Evolutionary conservation across 192 early-diverging fungal species (phyloP), one percentile per base, ranked within the genome.

Genomic region (Spizellomyces punctatus): DNA sequence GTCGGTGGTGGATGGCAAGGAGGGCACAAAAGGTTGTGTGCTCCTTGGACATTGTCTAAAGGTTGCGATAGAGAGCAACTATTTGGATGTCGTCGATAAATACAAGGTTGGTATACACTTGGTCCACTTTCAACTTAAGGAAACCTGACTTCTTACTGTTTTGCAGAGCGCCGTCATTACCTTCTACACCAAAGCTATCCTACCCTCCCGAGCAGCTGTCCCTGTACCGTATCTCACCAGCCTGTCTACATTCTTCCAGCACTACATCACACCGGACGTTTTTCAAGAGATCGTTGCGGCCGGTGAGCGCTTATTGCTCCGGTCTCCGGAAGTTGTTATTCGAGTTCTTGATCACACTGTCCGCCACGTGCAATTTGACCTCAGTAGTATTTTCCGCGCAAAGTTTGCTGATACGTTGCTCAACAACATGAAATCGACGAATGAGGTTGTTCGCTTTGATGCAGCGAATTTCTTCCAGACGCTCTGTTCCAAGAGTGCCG

Each of bases 271-370:
- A 22, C 2, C 16, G 7, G 50, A 48, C 22, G 57, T 63, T 12
- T 75, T 75, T 27, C 14, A 10, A n/a, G 81, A 89, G 58, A 86
- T 94, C 58, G 65, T 86, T 14, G 79, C 89, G 21, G 79, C 84
- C 46, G 80, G 92, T n/a, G 86, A 92, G 48, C 87, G 90, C 52
- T 84, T 94, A 76, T 82, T 94, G 64, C 79, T 96, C 57, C 88
- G 95, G 52, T 91, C 95, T 10, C 95, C 95, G 14, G 95, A 95
- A 66, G 83, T 89, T 58, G 88, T 90, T 44, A 81, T 94, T 52
- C 80, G 78, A 84, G 90, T 83, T 46, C 77, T 90, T 46, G 81
- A 81, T 42, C 67, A 71, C 50, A 81, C 87, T 43, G 66, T 86
- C 42, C 77, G 80, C 14, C 64, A 81, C 12, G 72, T 91, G 9